Percentiles rank a stretch among this genome's conserved stretches.
Evolutionary conservation across 805 yeast genomes (phyloP).

Genomic region (Sungouiella blattae): DNA sequence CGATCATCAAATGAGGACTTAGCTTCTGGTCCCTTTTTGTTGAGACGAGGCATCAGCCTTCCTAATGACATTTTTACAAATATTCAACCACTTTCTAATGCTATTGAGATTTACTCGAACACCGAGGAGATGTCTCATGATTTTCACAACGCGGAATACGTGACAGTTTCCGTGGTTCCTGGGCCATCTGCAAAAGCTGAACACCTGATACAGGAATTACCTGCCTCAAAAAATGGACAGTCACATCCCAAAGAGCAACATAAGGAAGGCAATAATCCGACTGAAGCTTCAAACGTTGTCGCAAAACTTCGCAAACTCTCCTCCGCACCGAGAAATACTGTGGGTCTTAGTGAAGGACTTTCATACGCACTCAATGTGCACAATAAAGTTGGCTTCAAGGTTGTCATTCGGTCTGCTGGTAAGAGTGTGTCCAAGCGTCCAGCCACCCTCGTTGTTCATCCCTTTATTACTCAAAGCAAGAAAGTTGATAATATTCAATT

Average conservation of each 20-base stretch:
- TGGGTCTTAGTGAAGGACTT: conserved; percentile 52
- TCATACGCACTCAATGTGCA: conserved; percentile 56
- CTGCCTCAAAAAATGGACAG: conserved; percentile 1
- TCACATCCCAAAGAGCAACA: conserved; percentile 6
- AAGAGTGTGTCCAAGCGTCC: conserved; percentile 36
- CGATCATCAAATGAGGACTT: conserved; percentile 20
- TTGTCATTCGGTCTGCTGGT: conserved; percentile 48
- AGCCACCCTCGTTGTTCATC: conserved; percentile 47
- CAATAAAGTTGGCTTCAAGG: conserved; percentile 46
- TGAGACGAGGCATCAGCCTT: conserved; percentile 52
- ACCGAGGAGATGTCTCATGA: conserved; percentile 31
- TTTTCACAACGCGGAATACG: conserved; percentile 40
- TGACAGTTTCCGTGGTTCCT: conserved; percentile 47
- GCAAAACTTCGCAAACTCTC: conserved; percentile 48
- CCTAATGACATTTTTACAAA: conserved; percentile 44
- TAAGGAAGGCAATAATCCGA: conserved; percentile 11
- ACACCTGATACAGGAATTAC: background rate
- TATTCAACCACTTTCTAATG: background rate
- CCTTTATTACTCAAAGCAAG: conserved; percentile 46
- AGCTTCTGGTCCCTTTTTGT: conserved; percentile 29
- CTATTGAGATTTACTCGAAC: conserved; percentile 42
- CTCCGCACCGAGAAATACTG: conserved; percentile 32
- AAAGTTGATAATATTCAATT: conserved; percentile 25
- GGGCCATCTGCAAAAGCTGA: conserved; percentile 37
- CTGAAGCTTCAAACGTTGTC: conserved; percentile 41